Base-by-base conservation (phyloP, 768 basidiomycete species). In the Daedaleopsis nitida region DNA sequence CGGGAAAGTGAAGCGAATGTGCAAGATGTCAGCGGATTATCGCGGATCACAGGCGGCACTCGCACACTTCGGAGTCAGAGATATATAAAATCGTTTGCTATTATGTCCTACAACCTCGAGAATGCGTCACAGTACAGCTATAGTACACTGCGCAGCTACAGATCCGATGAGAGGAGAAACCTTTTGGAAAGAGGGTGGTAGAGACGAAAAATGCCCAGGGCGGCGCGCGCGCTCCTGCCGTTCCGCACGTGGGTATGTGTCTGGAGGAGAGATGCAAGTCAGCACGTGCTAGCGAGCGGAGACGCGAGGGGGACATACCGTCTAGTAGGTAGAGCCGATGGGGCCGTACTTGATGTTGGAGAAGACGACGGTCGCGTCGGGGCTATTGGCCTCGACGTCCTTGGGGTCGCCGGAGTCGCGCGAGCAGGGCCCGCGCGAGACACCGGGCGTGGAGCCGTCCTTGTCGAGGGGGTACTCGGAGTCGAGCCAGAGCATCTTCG, bases 321-420 rank as follows among this genome's bases (percentile, higher is more conserved):
- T 21, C 19, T n/a, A 47, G 21, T 42, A 42, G 55, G 59, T 13
- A 37, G 52, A 23, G 23, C 24, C 39, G 51, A 42, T 32, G 34
- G 38, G 54, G 59, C 81, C 82, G 69, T 78, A 80, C 68, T 73
- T 76, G 76, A 83, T 84, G 78, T 83, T 83, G 35, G 81, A 83
- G 78, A 67, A 84, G 54, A 73, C 78, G 70, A 84, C 82, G 23
- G 73, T 72, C 34, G 80, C 74, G 67, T 74, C 74, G 54, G 80
- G 68, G 61, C 57, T 50, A 38, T 70, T 39, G 34, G 68, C 34
- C 71, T 82, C 81, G 63, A 83, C 76, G 45, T 78, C 74, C 2
- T 69, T 65, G 55, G 83, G 82, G 10, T 66, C 71, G 61, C 83
- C 82, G 49, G 81, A 81, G 52, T 69, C 71, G 54, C 79, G 80